Conservation (phyloP, 2,329 filamentous ascomycete species). For the Taxawa tesnikishii region DNA sequence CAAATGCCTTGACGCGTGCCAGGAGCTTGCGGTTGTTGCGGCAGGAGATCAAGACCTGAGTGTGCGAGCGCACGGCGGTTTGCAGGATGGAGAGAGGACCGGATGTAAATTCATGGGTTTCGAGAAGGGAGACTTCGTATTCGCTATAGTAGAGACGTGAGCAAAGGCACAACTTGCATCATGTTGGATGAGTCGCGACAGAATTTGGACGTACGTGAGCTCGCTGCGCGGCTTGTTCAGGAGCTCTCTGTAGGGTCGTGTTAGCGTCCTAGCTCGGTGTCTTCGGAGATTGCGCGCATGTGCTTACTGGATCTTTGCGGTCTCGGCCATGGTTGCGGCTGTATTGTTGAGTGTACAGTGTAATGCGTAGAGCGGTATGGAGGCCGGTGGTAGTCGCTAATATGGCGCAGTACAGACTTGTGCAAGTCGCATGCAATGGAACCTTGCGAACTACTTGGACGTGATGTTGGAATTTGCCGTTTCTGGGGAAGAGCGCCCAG, state of each 20-base stretch:
- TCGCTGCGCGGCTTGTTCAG: constrained; percentile 79
- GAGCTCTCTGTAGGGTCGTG: constrained; percentile 55
- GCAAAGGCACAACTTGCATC: too few relatives aligned
- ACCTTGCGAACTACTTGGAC: not conserved
- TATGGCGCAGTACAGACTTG: too few relatives aligned
- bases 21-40: constrained; percentile 98
- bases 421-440: too few relatives aligned
- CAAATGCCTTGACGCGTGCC: constrained; percentile 94
- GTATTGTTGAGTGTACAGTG: too few relatives aligned
- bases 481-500: too few relatives aligned
- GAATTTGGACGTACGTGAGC: constrained; percentile 60
- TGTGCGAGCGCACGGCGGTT: constrained; percentile 87
- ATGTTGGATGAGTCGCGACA: too few relatives aligned
- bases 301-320: constrained; percentile 7
- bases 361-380: too few relatives aligned
- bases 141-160: too few relatives aligned
- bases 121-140: constrained; percentile 75
- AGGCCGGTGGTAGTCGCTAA: too few relatives aligned
- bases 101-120: constrained; percentile 68
- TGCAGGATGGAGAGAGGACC: constrained; percentile 88
- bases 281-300: constrained; percentile 93
- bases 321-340: constrained; percentile 6
- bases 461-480: not conserved
- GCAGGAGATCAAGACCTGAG: constrained; percentile 92
- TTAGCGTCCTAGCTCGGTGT: constrained; percentile 35